These are phyloP conservation scores for Penicillium ochrochloron DNA, from an alignment of 495 filamentous ascomycete genomes.

Conservation along the genomic window DNA sequence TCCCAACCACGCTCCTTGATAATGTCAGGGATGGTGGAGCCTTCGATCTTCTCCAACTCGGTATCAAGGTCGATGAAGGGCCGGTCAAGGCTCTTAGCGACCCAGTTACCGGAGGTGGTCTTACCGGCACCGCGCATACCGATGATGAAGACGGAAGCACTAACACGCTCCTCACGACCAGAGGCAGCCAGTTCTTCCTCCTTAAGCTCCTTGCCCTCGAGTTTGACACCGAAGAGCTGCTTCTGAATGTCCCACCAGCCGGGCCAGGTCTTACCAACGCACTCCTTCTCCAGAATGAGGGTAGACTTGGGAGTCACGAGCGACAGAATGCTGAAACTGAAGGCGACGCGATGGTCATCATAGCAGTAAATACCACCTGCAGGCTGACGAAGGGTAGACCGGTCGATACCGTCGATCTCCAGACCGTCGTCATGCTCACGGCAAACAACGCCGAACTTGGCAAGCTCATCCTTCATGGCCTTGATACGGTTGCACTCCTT, in stretches of 20 bases:
- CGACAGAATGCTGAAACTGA: conserved; percentile 95
- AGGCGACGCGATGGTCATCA: conserved; percentile 96
- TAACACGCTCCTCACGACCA: conserved; percentile 40
- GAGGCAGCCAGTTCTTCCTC: conserved; percentile 39
- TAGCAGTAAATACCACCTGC: conserved; percentile 83
- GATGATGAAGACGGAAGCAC: conserved; percentile 83
- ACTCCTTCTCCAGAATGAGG: conserved; percentile 85
- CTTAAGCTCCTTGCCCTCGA: conserved; percentile 73
- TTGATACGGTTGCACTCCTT: conserved; percentile 98
- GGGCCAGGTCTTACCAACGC: conserved; percentile 98
- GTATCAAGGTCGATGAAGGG: conserved; percentile 86
- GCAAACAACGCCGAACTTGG: conserved; percentile 92
- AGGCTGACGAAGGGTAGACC: conserved; percentile 63
- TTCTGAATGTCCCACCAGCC: conserved; percentile 95
- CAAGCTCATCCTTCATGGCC: conserved; percentile 94
- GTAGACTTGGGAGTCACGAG: conserved; percentile 73
- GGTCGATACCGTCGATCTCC: conserved; percentile 73
- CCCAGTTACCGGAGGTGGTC: conserved; percentile 88
- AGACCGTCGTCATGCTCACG: conserved; percentile 92
- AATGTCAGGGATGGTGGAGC: conserved; percentile 81
- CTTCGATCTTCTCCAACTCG: conserved; percentile 74
- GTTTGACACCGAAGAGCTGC: conserved; percentile 70
- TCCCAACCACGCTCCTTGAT: conserved; percentile 84
- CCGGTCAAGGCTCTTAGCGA: conserved; percentile 71
- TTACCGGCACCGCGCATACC: conserved; percentile 98